Evolutionary conservation across 2,329 filamentous ascomycete genomes (phyloP).

Genomic region (Drechslerella stenobrocha): DNA sequence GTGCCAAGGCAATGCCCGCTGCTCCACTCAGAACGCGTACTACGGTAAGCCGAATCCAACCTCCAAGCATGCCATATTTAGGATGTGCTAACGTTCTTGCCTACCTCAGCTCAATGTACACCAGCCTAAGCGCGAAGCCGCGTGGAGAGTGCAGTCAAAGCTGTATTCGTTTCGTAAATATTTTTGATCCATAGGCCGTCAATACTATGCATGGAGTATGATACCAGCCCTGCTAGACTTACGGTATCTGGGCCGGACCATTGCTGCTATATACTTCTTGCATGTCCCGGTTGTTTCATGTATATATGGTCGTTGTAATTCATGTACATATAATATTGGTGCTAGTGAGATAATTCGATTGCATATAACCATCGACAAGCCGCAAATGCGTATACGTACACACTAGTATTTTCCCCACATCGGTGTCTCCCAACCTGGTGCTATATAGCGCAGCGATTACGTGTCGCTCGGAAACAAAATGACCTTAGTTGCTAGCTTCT

Average conservation of each 20-base stretch:
- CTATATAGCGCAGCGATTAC: background rate
- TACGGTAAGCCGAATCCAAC: slow-evolving; percentile 47
- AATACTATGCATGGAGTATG: background rate
- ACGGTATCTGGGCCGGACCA: too few species aligned
- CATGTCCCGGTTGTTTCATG: background rate
- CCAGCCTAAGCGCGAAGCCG: background rate
- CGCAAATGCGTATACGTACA: background rate
- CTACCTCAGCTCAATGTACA: background rate
- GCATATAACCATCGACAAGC: background rate
- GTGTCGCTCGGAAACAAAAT: background rate
- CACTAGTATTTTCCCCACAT: background rate
- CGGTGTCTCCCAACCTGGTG: background rate
- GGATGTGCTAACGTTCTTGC: background rate
- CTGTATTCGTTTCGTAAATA: too few species aligned
- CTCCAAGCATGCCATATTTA: too few species aligned
- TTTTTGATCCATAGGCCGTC: too few species aligned
- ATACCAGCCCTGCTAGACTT: background rate
- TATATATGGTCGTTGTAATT: slow-evolving; percentile 8
- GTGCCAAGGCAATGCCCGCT: slow-evolving; percentile 54
- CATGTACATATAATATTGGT: background rate
- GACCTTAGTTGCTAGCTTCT: too few species aligned
- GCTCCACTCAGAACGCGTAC: slow-evolving; percentile 54
- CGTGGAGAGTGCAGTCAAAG: too few species aligned
- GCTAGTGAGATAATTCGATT: background rate
- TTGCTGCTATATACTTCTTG: background rate